Evolutionary conservation across 257 asterid genomes (phyloP).

Genomic region (Euphrasia confusa): DNA sequence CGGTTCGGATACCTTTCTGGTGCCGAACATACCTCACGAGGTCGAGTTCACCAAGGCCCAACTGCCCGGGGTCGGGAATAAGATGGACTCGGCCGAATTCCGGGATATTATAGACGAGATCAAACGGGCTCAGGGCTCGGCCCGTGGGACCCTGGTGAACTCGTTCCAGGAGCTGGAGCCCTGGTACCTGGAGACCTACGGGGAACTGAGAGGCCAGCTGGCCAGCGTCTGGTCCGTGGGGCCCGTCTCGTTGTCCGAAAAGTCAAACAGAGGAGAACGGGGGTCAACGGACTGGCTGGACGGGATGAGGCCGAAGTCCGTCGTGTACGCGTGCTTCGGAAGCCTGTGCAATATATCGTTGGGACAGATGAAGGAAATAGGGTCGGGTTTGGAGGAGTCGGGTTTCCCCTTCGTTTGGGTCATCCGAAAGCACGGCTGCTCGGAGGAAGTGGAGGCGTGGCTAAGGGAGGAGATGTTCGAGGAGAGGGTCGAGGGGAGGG

Average conservation of each 20-base stretch:
- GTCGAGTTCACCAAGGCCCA: constrained; percentile 40
- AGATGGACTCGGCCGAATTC: constrained; percentile 12
- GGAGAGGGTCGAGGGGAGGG: constrained; percentile 32
- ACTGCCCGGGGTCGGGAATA: constrained; percentile 21
- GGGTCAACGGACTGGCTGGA: constrained; percentile 31
- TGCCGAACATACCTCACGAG: constrained; percentile 42
- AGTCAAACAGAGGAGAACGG: constrained; percentile 25
- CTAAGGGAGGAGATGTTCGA: constrained; percentile 22
- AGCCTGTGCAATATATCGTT: constrained; percentile 31
- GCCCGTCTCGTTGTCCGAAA: constrained; percentile 36
- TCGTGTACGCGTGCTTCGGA: constrained; percentile 36
- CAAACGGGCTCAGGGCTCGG: constrained; percentile 17
- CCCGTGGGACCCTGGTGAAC: constrained; percentile 40
- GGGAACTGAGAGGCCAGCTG: constrained; percentile 23
- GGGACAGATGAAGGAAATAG: constrained; percentile 32
- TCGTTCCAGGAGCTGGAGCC: constrained; percentile 52
- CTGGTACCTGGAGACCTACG: constrained; percentile 36
- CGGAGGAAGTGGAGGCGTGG: constrained; percentile 27
- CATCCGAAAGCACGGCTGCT: constrained; percentile 19
- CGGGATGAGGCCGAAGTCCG: constrained; percentile 23
- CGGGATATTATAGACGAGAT: constrained; percentile 17
- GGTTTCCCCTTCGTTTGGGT: constrained; percentile 30
- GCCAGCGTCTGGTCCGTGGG: constrained; percentile 41
- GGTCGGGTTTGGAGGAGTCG: constrained; percentile 32
- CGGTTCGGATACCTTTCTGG: constrained; percentile 26